These are phyloP conservation scores for Helminthosporium solani DNA, from an alignment of 2,329 filamentous ascomycete genomes.

Conservation along the genomic window DNA sequence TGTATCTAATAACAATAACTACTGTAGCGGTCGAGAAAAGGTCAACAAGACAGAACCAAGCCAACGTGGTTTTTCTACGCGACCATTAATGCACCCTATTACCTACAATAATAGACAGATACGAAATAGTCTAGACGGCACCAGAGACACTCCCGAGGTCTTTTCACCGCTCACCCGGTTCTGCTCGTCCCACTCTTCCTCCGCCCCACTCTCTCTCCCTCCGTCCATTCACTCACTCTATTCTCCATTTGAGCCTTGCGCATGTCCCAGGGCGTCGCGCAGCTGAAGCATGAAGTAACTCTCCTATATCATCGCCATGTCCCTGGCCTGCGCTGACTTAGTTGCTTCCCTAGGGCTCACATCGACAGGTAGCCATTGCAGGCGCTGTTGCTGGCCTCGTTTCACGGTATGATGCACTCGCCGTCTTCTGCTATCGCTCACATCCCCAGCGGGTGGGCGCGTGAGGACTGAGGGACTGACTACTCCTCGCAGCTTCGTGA, in stretches of 20 bases:
- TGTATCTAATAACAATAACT: too few species aligned
- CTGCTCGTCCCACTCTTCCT: slow-evolving; percentile 2
- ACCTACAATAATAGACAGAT: too few species aligned
- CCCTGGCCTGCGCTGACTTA: slow-evolving; percentile 11
- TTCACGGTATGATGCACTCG: slow-evolving; percentile 69
- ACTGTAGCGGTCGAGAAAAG: too few species aligned
- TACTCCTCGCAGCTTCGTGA: slow-evolving; percentile 72
- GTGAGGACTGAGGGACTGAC: background rate
- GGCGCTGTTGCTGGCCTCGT: slow-evolving; percentile 78
- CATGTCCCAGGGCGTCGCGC: slow-evolving; percentile 64
- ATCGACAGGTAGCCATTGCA: slow-evolving; percentile 64
- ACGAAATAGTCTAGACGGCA: too few species aligned
- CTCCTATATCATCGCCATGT: background rate
- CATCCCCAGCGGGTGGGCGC: too few species aligned
- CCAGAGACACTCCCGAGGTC: slow-evolving; percentile 10
- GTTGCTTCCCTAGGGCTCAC: slow-evolving; percentile 56
- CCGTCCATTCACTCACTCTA: too few species aligned
- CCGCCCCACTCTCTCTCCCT: background rate
- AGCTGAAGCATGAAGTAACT: slow-evolving; percentile 68
- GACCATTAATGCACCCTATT: too few species aligned
- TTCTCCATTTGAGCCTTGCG: slow-evolving; percentile 50
- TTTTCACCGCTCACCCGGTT: slow-evolving; percentile 16
- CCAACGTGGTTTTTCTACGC: background rate
- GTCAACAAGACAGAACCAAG: too few species aligned
- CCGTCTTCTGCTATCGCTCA: background rate